Percentiles rank a stretch among this genome's conserved stretches.
These are phyloP conservation scores for Celoporthe dispersa DNA, from an alignment of 2,329 filamentous ascomycete genomes.

Conservation along the genomic window DNA sequence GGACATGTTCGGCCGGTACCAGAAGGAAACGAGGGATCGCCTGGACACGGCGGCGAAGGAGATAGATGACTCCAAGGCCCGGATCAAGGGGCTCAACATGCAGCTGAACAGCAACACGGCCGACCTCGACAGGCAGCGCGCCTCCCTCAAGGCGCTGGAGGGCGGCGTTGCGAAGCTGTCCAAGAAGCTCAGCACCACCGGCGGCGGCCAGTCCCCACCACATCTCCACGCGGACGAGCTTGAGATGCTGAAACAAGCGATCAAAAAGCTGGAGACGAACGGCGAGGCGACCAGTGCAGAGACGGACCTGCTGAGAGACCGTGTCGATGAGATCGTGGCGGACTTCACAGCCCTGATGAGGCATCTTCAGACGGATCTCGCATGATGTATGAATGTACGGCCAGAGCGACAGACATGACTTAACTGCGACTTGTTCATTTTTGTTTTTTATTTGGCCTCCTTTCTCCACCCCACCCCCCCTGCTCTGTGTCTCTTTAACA, in stretches of 20 bases:
- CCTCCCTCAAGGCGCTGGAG: not conserved
- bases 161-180: not conserved
- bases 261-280: not conserved
- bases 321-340: not conserved
- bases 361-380: not conserved
- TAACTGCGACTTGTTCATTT: not conserved
- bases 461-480: no score
- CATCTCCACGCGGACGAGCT: not conserved
- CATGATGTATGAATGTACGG: not conserved
- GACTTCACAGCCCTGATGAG: not conserved
- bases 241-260: not conserved
- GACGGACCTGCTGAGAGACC: not conserved
- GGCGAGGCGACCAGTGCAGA: not conserved
- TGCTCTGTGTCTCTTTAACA: no score
- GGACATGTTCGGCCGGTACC: not conserved
- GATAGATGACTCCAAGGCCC: not conserved
- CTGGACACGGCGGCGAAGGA: not conserved
- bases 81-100: conserved; percentile 4
- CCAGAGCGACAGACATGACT: not conserved
- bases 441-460: no score
- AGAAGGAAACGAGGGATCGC: not conserved
- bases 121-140: not conserved
- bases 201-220: not conserved
- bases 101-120: not conserved
- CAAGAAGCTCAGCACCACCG: not conserved